Conservation (phyloP, 164 flowering plant genomes). For the Sextonia rubra region DNA sequence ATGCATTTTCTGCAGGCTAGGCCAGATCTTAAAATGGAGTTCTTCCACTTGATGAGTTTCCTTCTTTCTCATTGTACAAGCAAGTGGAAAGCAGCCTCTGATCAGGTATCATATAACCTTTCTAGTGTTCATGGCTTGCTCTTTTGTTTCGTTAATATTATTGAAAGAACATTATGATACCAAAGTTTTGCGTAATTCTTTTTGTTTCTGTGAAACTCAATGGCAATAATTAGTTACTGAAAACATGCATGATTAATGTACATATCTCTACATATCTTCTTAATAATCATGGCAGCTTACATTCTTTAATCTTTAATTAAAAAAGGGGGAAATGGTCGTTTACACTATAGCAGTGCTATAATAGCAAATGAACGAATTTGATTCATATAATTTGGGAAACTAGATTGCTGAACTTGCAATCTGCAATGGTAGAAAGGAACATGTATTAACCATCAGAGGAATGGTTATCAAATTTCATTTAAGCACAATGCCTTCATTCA, state of each 20-base stretch:
- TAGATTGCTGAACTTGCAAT: neutral
- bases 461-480: neutral
- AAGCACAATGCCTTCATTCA: neutral
- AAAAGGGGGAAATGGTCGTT: too few relatives aligned
- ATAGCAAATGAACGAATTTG: too few relatives aligned
- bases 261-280: too few relatives aligned
- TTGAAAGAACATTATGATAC: neutral
- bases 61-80: conserved; percentile 79
- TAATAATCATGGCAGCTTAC: too few relatives aligned
- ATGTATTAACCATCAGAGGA: neutral
- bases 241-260: neutral
- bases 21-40: conserved; percentile 92
- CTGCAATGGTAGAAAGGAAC: neutral
- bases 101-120: conserved; percentile 49
- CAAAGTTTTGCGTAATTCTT: too few relatives aligned
- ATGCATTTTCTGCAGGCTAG: conserved; percentile 53
- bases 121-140: neutral
- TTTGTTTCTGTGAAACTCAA: neutral
- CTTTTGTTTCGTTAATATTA: too few relatives aligned
- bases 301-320: too few relatives aligned
- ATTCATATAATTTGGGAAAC: too few relatives aligned
- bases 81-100: conserved; percentile 75
- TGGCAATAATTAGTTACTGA: neutral
- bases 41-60: conserved; percentile 91
- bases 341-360: too few relatives aligned